Conservation (phyloP, 129 eudicot genomes). For the Helianthus tuberosus region DNA sequence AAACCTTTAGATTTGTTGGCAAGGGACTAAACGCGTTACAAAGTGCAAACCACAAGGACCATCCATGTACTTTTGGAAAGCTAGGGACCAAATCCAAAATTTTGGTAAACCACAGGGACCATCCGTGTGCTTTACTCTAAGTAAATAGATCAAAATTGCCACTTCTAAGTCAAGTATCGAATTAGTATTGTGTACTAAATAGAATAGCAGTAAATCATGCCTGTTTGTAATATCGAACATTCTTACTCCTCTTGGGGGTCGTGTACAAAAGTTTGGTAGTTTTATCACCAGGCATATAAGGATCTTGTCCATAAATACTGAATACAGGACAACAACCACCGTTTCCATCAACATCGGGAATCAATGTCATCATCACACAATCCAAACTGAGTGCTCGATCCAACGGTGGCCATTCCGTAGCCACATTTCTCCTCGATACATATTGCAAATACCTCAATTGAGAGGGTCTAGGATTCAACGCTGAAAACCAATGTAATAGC, state of each 20-base stretch:
- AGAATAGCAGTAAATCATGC: constrained; percentile 32
- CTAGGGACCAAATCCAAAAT: too few species aligned
- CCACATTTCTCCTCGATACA: constrained; percentile 78
- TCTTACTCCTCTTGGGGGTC: constrained; percentile 54
- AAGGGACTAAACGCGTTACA: too few species aligned
- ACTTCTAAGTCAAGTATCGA: neutral
- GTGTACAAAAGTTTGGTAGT: constrained; percentile 67
- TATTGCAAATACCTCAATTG: constrained; percentile 87
- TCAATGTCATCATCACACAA: constrained; percentile 65
- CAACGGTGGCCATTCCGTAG: constrained; percentile 75
- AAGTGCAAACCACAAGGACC: too few species aligned
- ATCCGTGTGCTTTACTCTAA: neutral
- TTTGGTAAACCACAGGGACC: too few species aligned
- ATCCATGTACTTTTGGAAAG: too few species aligned
- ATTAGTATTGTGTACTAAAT: neutral
- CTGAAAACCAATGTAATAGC: constrained; percentile 58
- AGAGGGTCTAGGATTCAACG: constrained; percentile 79
- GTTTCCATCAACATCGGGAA: constrained; percentile 75
- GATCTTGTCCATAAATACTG: constrained; percentile 82
- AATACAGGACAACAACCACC: constrained; percentile 87
- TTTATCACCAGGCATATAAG: constrained; percentile 64
- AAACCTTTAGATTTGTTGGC: too few species aligned
- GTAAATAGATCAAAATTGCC: neutral
- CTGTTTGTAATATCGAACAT: constrained; percentile 71
- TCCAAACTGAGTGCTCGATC: constrained; percentile 74